Evolutionary conservation across 192 early-diverging fungal species (phyloP).

Genomic region (Backusella morwellensis): DNA sequence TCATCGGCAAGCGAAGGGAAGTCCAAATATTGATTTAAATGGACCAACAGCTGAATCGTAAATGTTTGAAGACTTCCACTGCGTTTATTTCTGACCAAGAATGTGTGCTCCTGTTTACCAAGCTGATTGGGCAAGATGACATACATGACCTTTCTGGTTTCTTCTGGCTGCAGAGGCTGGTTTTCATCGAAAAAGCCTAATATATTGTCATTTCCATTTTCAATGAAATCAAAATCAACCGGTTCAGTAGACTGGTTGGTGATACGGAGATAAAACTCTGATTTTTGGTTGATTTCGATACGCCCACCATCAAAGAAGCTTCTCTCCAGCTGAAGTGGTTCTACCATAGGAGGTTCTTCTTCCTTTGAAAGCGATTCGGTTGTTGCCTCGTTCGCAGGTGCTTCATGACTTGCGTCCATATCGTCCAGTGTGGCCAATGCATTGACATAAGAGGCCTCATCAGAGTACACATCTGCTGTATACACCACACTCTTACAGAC

Average conservation of each 20-base stretch:
- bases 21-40: conserved; percentile 52
- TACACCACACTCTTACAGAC: conserved; percentile 67
- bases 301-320: conserved; percentile 48
- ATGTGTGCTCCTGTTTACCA: conserved; percentile 54
- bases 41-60: conserved; percentile 51
- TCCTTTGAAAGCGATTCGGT: not conserved
- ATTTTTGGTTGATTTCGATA: conserved; percentile 45
- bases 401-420: not conserved
- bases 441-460: conserved; percentile 26
- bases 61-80: conserved; percentile 38
- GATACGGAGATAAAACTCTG: conserved; percentile 53
- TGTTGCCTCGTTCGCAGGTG: not conserved
- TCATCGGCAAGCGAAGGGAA: conserved; percentile 64
- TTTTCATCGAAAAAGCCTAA: conserved; percentile 23
- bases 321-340: conserved; percentile 42
- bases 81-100: conserved; percentile 41
- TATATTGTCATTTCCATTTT: conserved; percentile 24
- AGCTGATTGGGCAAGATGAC: conserved; percentile 41
- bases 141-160: conserved; percentile 59
- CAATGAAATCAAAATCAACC: conserved; percentile 37
- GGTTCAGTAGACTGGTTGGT: conserved; percentile 35
- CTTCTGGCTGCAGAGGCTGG: conserved; percentile 48
- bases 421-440: conserved; percentile 9
- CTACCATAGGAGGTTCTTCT: not conserved
- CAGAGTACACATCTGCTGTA: conserved; percentile 52